Conservation (phyloP, 768 basidiomycete genomes). For the Dendrothele bispora region DNA sequence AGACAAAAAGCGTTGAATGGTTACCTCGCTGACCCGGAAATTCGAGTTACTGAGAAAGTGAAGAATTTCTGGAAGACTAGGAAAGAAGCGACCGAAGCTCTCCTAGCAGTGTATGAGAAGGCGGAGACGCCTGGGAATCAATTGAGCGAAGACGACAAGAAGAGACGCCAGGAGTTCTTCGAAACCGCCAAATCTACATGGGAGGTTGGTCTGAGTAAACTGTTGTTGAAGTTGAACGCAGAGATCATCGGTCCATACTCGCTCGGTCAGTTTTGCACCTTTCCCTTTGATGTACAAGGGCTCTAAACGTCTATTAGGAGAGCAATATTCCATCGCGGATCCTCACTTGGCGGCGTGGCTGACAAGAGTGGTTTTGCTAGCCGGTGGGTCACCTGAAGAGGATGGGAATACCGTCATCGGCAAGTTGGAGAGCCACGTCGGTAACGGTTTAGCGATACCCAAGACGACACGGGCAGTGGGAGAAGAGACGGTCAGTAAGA, state of each 20-base stretch:
- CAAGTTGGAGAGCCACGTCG: constrained; percentile 55
- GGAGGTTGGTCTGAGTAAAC: constrained; percentile 46
- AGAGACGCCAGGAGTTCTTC: constrained; percentile 50
- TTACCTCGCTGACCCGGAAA: constrained; percentile 53
- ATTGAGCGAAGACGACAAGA: constrained; percentile 38
- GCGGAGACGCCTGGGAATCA: constrained; percentile 39
- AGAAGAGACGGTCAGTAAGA: constrained; percentile 43
- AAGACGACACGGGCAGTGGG: not conserved
- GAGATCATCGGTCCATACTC: constrained; percentile 64
- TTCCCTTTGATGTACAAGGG: not conserved
- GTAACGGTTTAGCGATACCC: constrained; percentile 32
- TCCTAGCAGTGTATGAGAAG: constrained; percentile 46
- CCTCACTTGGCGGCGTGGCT: constrained; percentile 82
- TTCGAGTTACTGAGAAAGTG: constrained; percentile 62
- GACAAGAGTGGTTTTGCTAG: constrained; percentile 53
- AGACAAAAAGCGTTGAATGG: constrained; percentile 49
- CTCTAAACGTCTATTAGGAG: constrained; percentile 46
- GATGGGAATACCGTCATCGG: constrained; percentile 49
- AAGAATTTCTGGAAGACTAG: constrained; percentile 62
- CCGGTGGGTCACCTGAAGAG: constrained; percentile 51
- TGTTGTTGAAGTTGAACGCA: constrained; percentile 47
- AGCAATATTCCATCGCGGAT: constrained; percentile 81
- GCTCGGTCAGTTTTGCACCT: constrained; percentile 53
- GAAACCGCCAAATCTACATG: constrained; percentile 49
- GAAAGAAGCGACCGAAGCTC: constrained; percentile 40